Evolutionary conservation across 352 stramenopile species (phyloP).

Genomic region (Phytophthora hybrid): DNA sequence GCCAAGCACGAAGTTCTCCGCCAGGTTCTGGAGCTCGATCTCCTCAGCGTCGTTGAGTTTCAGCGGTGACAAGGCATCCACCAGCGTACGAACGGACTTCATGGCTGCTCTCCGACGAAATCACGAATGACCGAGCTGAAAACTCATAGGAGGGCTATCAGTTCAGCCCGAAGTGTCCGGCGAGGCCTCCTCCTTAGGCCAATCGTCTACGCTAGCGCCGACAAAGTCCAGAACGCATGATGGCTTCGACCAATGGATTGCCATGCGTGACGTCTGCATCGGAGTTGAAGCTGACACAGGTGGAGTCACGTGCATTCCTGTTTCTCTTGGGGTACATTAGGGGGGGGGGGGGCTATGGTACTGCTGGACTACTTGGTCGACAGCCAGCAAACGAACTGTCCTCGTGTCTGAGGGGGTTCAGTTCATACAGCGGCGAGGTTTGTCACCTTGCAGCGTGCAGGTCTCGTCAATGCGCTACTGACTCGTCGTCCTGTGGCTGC

Average conservation of each 20-base stretch:
- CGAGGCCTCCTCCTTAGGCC: constrained; percentile 18
- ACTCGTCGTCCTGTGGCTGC: constrained; percentile 34
- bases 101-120: constrained; percentile 19
- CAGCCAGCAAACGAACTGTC: constrained; percentile 13
- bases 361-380: not conserved
- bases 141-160: not conserved
- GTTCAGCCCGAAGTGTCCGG: constrained; percentile 17
- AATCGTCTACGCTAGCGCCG: constrained; percentile 15
- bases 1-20: constrained; percentile 33
- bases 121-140: constrained; percentile 16
- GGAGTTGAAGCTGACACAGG: constrained; percentile 3
- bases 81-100: constrained; percentile 26
- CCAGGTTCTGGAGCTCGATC: constrained; percentile 38
- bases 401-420: constrained; percentile 10
- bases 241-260: constrained; percentile 26
- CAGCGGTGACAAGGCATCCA: constrained; percentile 36
- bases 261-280: not conserved
- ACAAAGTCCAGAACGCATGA: constrained; percentile 25
- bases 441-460: constrained; percentile 10
- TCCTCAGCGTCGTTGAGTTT: constrained; percentile 35
- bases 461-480: constrained; percentile 4
- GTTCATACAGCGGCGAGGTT: not conserved
- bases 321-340: constrained; percentile 12
- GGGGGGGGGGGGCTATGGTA: constrained; percentile 12
- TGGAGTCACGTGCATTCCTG: constrained; percentile 17